phyloP scores from a whole-genome alignment of 1,139 yeast species.

The Pichia sp. region DNA sequence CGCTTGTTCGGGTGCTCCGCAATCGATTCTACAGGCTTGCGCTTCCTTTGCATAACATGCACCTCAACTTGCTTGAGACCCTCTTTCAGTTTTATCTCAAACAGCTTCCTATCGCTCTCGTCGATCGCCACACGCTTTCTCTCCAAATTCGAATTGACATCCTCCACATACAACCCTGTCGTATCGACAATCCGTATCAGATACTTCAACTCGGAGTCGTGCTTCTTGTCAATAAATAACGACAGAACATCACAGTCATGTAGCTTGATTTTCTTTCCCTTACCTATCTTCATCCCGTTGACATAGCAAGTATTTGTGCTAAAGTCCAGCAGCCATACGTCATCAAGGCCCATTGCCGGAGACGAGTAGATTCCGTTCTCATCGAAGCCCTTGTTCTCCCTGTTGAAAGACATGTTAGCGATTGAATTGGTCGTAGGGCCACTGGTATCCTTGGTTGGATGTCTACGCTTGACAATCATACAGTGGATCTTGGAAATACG shows the following conservation, averaged over 20 bases:
- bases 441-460: constrained; percentile 38
- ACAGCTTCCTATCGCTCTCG: constrained; percentile 13
- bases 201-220: constrained; percentile 50
- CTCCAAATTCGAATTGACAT: neutral
- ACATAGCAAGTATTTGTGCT: constrained; percentile 78
- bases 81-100: constrained; percentile 11
- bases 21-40: constrained; percentile 13
- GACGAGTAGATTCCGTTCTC: constrained; percentile 33
- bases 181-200: constrained; percentile 47
- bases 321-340: constrained; percentile 76
- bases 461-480: constrained; percentile 55
- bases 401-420: too few species aligned
- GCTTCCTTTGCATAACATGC: constrained; percentile 4
- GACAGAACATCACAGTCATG: constrained; percentile 62
- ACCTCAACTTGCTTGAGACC: constrained; percentile 11
- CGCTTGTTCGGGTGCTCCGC: constrained; percentile 1
- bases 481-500: constrained; percentile 85
- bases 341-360: constrained; percentile 60
- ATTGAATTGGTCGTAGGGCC: neutral
- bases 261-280: constrained; percentile 56
- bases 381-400: neutral
- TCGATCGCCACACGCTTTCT: constrained; percentile 6
- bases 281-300: constrained; percentile 55
- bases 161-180: constrained; percentile 39
- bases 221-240: constrained; percentile 56